phyloP scores from a whole-genome alignment of 164 flowering plant genomes.

The Platanus orientalis region DNA sequence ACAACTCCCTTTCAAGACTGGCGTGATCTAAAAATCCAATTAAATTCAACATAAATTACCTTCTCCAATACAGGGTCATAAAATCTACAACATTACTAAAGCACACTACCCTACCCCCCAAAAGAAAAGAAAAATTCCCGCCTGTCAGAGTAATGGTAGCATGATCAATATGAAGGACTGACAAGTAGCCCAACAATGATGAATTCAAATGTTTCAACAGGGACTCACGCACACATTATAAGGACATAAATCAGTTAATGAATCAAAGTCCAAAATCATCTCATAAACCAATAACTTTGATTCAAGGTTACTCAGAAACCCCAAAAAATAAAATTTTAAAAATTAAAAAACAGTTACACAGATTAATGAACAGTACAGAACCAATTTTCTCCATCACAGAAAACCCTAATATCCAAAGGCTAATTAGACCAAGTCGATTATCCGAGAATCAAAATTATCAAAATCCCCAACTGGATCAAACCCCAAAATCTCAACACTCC shows the following conservation, averaged over 20 bases:
- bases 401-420: conserved; percentile 7
- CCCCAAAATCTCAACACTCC: neutral
- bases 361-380: neutral
- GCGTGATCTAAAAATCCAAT: conserved; percentile 37
- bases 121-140: too few species aligned
- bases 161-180: conserved; percentile 1
- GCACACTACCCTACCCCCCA: too few species aligned
- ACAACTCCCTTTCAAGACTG: conserved; percentile 40
- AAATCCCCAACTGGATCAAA: conserved; percentile 5
- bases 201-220: too few species aligned
- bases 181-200: neutral
- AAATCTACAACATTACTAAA: neutral
- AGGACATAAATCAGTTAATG: too few species aligned
- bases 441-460: neutral
- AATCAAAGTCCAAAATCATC: too few species aligned
- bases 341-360: too few species aligned
- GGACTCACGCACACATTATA: too few species aligned
- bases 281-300: too few species aligned
- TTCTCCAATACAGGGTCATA: too few species aligned
- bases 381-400: neutral
- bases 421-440: neutral
- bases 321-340: too few species aligned
- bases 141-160: neutral
- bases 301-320: too few species aligned
- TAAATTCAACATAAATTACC: conserved; percentile 20